phyloP scores from a whole-genome alignment of 192 early-diverging fungal genomes.

The Backusella luteola region DNA sequence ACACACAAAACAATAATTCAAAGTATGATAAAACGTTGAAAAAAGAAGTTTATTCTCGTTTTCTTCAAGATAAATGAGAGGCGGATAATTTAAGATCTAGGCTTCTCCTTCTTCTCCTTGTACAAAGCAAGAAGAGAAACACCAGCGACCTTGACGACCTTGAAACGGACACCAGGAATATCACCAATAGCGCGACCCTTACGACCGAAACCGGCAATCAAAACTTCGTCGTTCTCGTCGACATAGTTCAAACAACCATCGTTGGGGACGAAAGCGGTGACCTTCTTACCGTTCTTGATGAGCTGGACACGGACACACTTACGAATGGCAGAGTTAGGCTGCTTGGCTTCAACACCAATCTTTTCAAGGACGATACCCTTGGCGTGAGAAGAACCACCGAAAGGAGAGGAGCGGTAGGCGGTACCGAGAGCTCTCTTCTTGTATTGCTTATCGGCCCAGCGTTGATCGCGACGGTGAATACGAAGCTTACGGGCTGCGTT shows the following conservation, averaged over 20 bases:
- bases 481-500: slow-evolving; percentile 97
- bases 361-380: slow-evolving; percentile 99
- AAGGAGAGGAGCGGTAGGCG: slow-evolving; percentile 97
- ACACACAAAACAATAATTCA: not conserved
- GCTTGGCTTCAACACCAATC: slow-evolving; percentile 99
- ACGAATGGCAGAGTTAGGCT: slow-evolving; percentile 99
- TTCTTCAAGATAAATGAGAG: not conserved
- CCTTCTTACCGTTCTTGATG: slow-evolving; percentile 99
- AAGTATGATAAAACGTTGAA: not conserved
- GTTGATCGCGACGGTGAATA: slow-evolving; percentile 94
- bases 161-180: slow-evolving; percentile 99
- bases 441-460: slow-evolving; percentile 95
- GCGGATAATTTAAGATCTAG: slow-evolving; percentile 70
- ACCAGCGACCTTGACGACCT: slow-evolving; percentile 99
- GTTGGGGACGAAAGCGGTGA: slow-evolving; percentile 99
- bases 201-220: slow-evolving; percentile 99
- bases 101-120: slow-evolving; percentile 99
- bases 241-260: slow-evolving; percentile 99
- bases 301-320: slow-evolving; percentile 99
- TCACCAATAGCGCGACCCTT: slow-evolving; percentile 98
- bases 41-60: not conserved
- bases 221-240: slow-evolving; percentile 99
- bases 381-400: slow-evolving; percentile 99
- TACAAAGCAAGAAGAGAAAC: slow-evolving; percentile 98
- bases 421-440: slow-evolving; percentile 99